Percentiles rank a stretch among this genome's conserved stretches.
Conservation (phyloP, 2,329 filamentous ascomycete species). For the Paraphoma chrysanthemicola region DNA sequence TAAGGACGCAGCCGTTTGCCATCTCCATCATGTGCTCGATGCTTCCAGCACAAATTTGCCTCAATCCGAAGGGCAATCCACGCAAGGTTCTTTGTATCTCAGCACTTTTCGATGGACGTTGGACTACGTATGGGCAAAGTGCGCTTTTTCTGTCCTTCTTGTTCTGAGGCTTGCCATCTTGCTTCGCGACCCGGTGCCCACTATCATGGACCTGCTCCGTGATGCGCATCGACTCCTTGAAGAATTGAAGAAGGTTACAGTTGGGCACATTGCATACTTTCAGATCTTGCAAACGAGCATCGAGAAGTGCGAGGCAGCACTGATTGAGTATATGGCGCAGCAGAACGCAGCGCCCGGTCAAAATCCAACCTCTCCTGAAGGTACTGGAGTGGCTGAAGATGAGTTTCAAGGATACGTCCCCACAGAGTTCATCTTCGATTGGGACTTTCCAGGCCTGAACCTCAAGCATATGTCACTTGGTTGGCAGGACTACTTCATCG, state of each 20-base stretch:
- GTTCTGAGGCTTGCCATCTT: conserved; percentile 61
- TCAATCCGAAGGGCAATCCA: no score
- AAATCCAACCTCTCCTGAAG: conserved; percentile 1
- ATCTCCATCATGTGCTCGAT: conserved; percentile 57
- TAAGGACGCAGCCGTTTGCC: conserved; percentile 59
- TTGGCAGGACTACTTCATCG: conserved; percentile 58
- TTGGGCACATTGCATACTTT: conserved; percentile 56
- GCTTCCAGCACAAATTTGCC: conserved; percentile 1
- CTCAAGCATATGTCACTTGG: conserved; percentile 57
- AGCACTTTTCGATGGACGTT: conserved; percentile 61
- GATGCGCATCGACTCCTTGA: conserved; percentile 54
- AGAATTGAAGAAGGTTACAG: conserved; percentile 52
- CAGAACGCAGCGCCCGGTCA: conserved; percentile 12
- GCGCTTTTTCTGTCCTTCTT: conserved; percentile 63
- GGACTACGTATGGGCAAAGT: conserved; percentile 67
- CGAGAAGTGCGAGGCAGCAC: conserved; percentile 57
- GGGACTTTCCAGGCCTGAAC: conserved; percentile 64
- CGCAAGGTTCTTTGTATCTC: conserved; percentile 49
- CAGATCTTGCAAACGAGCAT: conserved; percentile 58
- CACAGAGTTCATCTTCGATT: conserved; percentile 64
- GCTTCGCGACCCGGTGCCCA: conserved; percentile 51
- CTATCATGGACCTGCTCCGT: conserved; percentile 51
- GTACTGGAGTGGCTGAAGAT: conserved; percentile 45
- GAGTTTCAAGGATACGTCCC: conserved; percentile 63
- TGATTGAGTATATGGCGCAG: conserved; percentile 46